Conservation (phyloP, 75 land plant genomes). For the Isoetes taiwanensis region DNA sequence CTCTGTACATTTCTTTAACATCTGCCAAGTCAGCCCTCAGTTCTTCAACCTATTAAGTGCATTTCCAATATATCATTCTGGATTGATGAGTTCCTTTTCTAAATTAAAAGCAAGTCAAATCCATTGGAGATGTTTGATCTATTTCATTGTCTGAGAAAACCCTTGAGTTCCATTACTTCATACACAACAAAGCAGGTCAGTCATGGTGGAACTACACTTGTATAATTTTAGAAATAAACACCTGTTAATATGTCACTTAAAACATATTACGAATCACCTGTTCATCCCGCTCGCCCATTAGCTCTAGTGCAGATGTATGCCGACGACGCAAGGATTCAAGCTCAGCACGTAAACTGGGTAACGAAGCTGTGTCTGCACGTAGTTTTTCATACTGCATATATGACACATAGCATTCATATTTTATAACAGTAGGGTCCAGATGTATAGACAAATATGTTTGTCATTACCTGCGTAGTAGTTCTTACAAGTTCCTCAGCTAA, state of each 20-base stretch:
- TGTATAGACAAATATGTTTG: too few relatives aligned
- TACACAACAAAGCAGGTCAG: too few relatives aligned
- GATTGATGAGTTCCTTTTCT: too few relatives aligned
- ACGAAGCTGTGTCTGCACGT: slow-evolving; percentile 37
- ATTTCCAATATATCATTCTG: neutral
- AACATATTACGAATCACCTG: slow-evolving; percentile 49
- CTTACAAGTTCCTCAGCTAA: slow-evolving; percentile 93
- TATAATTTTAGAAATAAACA: too few relatives aligned
- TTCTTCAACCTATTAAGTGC: slow-evolving; percentile 68
- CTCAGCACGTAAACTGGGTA: slow-evolving; percentile 88
- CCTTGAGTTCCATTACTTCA: too few relatives aligned
- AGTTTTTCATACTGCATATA: slow-evolving; percentile 62
- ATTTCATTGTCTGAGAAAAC: too few relatives aligned
- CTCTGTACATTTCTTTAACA: slow-evolving; percentile 96
- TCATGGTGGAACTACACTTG: too few relatives aligned
- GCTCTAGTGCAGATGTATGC: slow-evolving; percentile 86
- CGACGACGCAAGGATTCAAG: slow-evolving; percentile 81
- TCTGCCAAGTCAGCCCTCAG: slow-evolving; percentile 81
- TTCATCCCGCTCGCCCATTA: slow-evolving; percentile 99
- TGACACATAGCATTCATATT: slow-evolving; percentile 5
- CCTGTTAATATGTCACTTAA: neutral
- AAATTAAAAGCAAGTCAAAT: too few relatives aligned
- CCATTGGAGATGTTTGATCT: too few relatives aligned
- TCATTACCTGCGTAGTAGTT: slow-evolving; percentile 83
- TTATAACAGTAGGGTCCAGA: too few relatives aligned